A percentile compares a stretch with the other conserved stretches of the same genome.
Evolutionary conservation across 176 grass and related monocot genomes (phyloP).

Genomic region (Aegilops umbellulata): DNA sequence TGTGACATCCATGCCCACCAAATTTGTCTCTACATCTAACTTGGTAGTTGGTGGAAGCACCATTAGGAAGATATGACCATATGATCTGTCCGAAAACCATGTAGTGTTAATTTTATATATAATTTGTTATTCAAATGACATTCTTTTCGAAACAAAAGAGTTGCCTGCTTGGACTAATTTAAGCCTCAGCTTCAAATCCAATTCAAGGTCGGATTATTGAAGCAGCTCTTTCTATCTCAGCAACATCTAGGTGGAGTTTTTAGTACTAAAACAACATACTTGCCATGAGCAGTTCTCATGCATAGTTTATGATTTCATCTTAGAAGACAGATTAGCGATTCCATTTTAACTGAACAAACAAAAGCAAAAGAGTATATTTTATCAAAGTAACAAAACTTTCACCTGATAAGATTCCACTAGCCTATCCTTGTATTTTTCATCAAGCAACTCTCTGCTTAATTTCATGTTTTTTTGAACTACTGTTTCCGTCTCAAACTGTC

Average conservation of each 20-base stretch:
- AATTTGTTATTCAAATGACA: neutral
- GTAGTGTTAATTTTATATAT: neutral
- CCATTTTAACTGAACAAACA: conserved; percentile 2
- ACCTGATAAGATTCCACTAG: conserved; percentile 91
- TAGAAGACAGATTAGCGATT: neutral
- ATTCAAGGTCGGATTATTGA: neutral
- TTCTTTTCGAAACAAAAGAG: neutral
- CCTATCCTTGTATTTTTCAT: conserved; percentile 83
- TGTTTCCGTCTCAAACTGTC: conserved; percentile 86
- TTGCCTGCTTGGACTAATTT: conserved; percentile 16
- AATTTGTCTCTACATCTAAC: neutral
- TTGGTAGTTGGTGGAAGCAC: neutral
- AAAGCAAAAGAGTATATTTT: neutral
- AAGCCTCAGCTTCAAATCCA: neutral
- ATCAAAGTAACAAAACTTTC: conserved; percentile 39
- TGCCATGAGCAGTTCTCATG: neutral
- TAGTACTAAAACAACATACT: neutral
- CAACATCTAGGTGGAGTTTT: neutral
- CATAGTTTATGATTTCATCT: conserved; percentile 3
- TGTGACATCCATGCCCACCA: neutral
- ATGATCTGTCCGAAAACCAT: neutral
- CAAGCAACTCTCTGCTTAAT: conserved; percentile 64
- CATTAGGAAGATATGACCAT: conserved; percentile 7
- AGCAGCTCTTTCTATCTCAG: neutral
- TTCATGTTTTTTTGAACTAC: conserved; percentile 68